Evolutionary conservation across 2,329 filamentous ascomycete species (phyloP).

Genomic region (Calonectria naviculata): DNA sequence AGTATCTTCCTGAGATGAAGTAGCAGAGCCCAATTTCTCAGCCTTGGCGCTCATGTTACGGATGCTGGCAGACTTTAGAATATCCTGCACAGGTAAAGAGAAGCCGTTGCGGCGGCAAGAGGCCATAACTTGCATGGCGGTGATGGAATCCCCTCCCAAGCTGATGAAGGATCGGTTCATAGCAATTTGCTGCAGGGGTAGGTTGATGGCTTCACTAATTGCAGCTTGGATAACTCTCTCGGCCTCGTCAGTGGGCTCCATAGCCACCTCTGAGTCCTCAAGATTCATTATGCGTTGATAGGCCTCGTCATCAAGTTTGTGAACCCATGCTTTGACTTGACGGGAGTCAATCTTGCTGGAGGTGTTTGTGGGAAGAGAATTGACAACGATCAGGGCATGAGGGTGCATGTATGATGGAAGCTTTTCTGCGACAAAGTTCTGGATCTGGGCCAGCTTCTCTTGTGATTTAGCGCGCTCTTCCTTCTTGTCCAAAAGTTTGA

Average conservation of each 20-base stretch:
- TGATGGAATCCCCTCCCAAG: constrained; percentile 2
- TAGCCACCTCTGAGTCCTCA: not conserved
- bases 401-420: constrained; percentile 17
- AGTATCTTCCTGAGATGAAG: not conserved
- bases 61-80: not conserved
- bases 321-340: not conserved
- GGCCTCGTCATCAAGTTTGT: not conserved
- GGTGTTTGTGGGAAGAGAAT: not conserved
- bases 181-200: not conserved
- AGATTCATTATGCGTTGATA: not conserved
- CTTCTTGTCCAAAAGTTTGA: not conserved
- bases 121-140: constrained; percentile 7
- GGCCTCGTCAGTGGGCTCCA: not conserved
- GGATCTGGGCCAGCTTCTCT: not conserved
- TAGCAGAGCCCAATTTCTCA: not conserved
- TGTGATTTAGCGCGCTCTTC: not conserved
- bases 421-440: not conserved
- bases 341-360: constrained; percentile 9
- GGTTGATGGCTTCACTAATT: not conserved
- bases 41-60: not conserved
- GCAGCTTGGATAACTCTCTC: not conserved
- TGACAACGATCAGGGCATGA: not conserved
- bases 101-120: not conserved
- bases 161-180: not conserved
- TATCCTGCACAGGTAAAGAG: not conserved